Conservation (phyloP, 2,329 filamentous ascomycete species). For the Fusarium redolens region DNA sequence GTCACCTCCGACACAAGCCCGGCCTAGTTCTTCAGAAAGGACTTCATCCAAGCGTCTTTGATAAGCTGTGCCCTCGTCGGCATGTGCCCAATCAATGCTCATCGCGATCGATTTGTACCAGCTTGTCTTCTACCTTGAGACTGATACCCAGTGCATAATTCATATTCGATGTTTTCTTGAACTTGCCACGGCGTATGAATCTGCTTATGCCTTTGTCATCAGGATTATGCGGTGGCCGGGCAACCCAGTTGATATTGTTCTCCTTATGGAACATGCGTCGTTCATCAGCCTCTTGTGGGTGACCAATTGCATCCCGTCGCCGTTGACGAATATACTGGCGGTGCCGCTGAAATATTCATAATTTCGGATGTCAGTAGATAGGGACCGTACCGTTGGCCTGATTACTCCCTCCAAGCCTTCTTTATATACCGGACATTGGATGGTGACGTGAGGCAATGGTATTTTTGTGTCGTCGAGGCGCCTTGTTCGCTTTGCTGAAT, state of each 20-base stretch:
- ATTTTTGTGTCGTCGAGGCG: background rate
- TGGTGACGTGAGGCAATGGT: conserved; percentile 54
- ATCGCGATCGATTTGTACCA: conserved; percentile 41
- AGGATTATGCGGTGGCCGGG: conserved; percentile 52
- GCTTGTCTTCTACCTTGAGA: conserved; percentile 64
- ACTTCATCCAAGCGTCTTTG: background rate
- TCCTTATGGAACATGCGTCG: conserved; percentile 68
- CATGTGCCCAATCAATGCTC: background rate
- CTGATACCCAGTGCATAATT: conserved; percentile 69
- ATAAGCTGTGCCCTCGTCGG: background rate
- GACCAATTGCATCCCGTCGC: conserved; percentile 74
- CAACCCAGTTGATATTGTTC: conserved; percentile 66
- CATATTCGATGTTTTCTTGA: conserved; percentile 76
- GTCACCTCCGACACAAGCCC: background rate
- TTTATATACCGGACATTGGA: conserved; percentile 60
- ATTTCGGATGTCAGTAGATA: conserved; percentile 68
- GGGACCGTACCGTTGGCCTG: conserved; percentile 63
- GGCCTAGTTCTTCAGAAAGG: background rate
- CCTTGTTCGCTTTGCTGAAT: background rate
- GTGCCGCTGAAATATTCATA: conserved; percentile 71
- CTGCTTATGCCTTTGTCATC: conserved; percentile 39
- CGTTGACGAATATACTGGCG: conserved; percentile 74
- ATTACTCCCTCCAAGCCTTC: conserved; percentile 53
- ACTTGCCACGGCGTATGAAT: conserved; percentile 68
- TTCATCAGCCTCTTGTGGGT: conserved; percentile 57